These are phyloP conservation scores for Testicularia cyperi DNA, from an alignment of 1,284 basidiomycete species.

Conservation along the genomic window DNA sequence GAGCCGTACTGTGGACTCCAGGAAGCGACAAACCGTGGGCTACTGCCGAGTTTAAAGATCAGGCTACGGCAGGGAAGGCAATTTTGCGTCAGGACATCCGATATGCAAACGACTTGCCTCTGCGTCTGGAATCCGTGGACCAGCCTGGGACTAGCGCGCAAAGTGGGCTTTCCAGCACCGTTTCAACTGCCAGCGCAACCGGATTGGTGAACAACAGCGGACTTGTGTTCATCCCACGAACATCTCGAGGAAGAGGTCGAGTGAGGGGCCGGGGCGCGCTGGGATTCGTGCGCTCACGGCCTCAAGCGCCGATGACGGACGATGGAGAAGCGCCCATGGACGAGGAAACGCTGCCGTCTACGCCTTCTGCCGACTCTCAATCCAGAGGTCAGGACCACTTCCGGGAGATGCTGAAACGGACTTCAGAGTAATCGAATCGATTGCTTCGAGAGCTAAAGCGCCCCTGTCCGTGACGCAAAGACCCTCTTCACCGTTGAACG, in stretches of 20 bases:
- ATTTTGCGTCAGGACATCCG: constrained; percentile 8
- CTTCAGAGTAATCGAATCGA: background rate
- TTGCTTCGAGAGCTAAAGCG: background rate
- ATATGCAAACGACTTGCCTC: background rate
- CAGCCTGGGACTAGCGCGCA: background rate
- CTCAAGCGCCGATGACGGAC: background rate
- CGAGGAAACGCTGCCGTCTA: constrained; percentile 5
- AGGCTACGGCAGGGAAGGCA: constrained; percentile 36
- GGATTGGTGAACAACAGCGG: background rate
- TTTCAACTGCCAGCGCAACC: too few species aligned
- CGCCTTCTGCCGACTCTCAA: background rate
- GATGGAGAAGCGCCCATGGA: constrained; percentile 13
- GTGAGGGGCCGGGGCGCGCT: background rate
- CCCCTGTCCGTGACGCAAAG: too few species aligned
- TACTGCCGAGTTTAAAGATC: constrained; percentile 41
- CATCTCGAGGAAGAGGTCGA: constrained; percentile 8
- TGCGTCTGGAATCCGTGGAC: background rate
- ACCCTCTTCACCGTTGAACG: too few species aligned
- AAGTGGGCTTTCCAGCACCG: too few species aligned
- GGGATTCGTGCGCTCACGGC: background rate
- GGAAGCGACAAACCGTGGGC: constrained; percentile 16
- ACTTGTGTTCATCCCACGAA: constrained; percentile 10
- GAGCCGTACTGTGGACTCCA: constrained; percentile 44
- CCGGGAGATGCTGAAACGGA: constrained; percentile 31
- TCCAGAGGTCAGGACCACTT: constrained; percentile 40